A percentile compares a stretch with the other conserved stretches of the same genome.
phyloP scores from a whole-genome alignment of 495 filamentous ascomycete species.

The Podospora pseudoanserina region DNA sequence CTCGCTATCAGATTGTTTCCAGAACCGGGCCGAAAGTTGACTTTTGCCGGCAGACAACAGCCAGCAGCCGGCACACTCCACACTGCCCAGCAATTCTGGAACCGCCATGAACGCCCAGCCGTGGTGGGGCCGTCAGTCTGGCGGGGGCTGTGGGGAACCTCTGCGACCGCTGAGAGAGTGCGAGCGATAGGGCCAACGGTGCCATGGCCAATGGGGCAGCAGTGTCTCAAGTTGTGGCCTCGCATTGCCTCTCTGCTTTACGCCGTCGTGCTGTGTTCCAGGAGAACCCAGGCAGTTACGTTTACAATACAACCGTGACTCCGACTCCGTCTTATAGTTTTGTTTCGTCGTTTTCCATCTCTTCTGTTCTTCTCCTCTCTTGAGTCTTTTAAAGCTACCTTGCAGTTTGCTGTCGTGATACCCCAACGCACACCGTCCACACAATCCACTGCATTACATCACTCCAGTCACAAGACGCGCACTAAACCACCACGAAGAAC shows the following conservation, averaged over 20 bases:
- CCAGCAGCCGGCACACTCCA: slow-evolving; percentile 1
- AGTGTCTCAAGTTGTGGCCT: slow-evolving; percentile 13
- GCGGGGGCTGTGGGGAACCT: neutral
- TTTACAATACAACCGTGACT: neutral
- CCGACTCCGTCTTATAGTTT: neutral
- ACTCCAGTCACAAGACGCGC: neutral
- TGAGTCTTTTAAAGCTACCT: neutral
- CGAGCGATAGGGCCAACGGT: slow-evolving; percentile 6
- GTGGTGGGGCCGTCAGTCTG: slow-evolving; percentile 7
- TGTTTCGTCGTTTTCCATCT: slow-evolving; percentile 7
- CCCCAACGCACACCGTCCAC: neutral
- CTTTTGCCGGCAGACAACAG: slow-evolving; percentile 12
- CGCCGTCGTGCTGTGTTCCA: neutral
- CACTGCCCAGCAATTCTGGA: slow-evolving; percentile 12
- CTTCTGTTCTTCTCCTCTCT: slow-evolving; percentile 6
- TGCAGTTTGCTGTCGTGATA: neutral
- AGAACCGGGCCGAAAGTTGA: slow-evolving; percentile 9
- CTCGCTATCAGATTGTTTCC: slow-evolving; percentile 4
- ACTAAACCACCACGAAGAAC: neutral
- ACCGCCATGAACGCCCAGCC: slow-evolving; percentile 4
- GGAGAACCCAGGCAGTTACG: neutral
- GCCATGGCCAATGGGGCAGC: slow-evolving; percentile 10
- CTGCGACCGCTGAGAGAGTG: neutral
- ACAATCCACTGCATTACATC: neutral
- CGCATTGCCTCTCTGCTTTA: slow-evolving; percentile 9